These are phyloP conservation scores for California macrophylla DNA, from an alignment of 441 rosid genomes.

Conservation along the genomic window DNA sequence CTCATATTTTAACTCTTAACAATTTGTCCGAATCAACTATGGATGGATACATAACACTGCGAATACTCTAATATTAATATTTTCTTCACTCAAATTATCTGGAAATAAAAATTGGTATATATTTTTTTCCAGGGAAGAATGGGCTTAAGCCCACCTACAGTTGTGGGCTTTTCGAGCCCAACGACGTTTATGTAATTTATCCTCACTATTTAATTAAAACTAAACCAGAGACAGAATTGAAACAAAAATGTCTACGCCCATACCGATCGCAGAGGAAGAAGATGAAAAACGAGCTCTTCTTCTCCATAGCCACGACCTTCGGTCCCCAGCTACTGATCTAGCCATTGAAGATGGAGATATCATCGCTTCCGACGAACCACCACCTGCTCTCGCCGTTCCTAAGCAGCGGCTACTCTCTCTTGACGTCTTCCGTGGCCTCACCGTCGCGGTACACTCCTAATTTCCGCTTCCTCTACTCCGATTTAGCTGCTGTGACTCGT, in stretches of 20 bases:
- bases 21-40: too few relatives aligned
- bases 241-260: not conserved
- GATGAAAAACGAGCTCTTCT: not conserved
- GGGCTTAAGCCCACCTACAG: too few relatives aligned
- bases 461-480: not conserved
- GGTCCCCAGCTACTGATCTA: not conserved
- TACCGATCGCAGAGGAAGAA: not conserved
- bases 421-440: slow-evolving; percentile 57
- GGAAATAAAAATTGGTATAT: too few relatives aligned
- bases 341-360: slow-evolving; percentile 21
- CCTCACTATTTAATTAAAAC: too few relatives aligned
- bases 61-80: too few relatives aligned
- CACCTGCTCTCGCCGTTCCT: slow-evolving; percentile 8
- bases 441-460: slow-evolving; percentile 35
- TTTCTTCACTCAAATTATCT: too few relatives aligned
- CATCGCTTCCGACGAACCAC: slow-evolving; percentile 21
- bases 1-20: too few relatives aligned
- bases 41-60: too few relatives aligned
- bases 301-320: not conserved
- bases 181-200: too few relatives aligned
- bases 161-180: too few relatives aligned
- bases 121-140: too few relatives aligned
- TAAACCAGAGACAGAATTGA: too few relatives aligned
- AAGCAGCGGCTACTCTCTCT: slow-evolving; percentile 40
- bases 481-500: not conserved